Evolutionary conservation across 164 flowering plant genomes (phyloP).

Genomic region (Echeveria elegans): DNA sequence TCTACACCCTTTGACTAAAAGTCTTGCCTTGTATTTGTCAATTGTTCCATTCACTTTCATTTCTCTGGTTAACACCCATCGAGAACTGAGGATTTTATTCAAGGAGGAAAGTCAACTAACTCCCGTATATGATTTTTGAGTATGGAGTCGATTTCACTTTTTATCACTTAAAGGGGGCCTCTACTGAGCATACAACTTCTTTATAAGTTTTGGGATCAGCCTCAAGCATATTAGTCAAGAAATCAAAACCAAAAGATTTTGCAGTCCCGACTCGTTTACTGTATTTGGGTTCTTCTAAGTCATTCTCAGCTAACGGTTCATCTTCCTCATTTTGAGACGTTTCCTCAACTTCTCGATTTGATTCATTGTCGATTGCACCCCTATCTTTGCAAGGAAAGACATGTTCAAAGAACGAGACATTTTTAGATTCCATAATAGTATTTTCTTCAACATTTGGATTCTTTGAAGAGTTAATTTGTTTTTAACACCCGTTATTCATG

Average conservation of each 20-base stretch:
- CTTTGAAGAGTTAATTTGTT: no score
- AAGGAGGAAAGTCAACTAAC: conserved; percentile 9
- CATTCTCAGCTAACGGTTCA: no score
- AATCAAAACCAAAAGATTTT: not conserved
- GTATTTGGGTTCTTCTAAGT: not conserved
- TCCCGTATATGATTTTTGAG: conserved; percentile 1
- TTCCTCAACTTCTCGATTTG: no score
- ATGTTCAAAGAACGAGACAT: no score
- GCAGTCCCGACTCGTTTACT: not conserved
- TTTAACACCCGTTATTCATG: no score
- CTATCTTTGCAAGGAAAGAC: no score
- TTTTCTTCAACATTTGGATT: no score
- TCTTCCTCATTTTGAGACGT: no score
- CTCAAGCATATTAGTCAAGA: not conserved
- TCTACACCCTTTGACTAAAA: not conserved
- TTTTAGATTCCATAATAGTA: no score
- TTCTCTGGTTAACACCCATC: not conserved
- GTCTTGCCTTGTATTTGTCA: not conserved
- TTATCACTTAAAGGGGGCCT: not conserved
- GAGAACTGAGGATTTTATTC: not conserved
- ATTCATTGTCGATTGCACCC: no score
- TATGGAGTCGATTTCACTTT: conserved; percentile 11
- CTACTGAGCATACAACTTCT: not conserved
- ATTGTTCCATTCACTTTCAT: not conserved
- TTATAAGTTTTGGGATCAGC: conserved; percentile 9